phyloP scores from a whole-genome alignment of 1,284 basidiomycete genomes.

The Schizopora paradoxa region DNA sequence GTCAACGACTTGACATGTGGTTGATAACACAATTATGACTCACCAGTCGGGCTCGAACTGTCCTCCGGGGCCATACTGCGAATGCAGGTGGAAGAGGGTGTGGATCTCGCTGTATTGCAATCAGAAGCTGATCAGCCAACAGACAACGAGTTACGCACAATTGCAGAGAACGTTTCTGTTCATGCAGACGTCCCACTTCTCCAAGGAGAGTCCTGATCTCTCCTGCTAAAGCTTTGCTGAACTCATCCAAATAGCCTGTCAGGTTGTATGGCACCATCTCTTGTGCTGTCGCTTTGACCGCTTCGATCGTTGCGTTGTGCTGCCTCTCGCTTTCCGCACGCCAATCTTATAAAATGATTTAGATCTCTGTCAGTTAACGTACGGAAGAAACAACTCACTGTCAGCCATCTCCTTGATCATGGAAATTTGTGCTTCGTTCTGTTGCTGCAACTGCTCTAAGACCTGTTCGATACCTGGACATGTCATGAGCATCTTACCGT shows the following conservation, averaged over 20 bases:
- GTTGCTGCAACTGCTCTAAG: conserved; percentile 44
- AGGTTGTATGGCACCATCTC: conserved; percentile 74
- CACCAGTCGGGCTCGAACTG: conserved; percentile 72
- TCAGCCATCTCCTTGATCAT: conserved; percentile 47
- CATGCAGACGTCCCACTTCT: conserved; percentile 72
- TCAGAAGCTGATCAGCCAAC: conserved; percentile 6
- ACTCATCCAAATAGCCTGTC: conserved; percentile 73
- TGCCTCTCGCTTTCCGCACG: conserved; percentile 54
- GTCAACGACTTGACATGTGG: conserved; percentile 10
- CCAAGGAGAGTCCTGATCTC: conserved; percentile 72
- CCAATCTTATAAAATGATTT: conserved; percentile 39
- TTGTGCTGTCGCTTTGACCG: conserved; percentile 57
- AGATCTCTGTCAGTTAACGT: conserved; percentile 10
- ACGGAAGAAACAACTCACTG: conserved; percentile 32
- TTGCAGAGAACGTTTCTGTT: conserved; percentile 65
- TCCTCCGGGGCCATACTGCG: conserved; percentile 70
- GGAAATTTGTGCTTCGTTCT: conserved; percentile 49
- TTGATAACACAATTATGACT: conserved; percentile 19
- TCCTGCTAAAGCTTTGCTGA: conserved; percentile 71
- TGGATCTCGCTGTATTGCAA: conserved; percentile 54
- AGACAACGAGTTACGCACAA: conserved; percentile 45
- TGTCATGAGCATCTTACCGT: conserved; percentile 5
- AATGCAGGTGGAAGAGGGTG: conserved; percentile 55
- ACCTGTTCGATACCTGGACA: conserved; percentile 44
- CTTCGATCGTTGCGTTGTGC: conserved; percentile 56